Conservation (phyloP, 495 filamentous ascomycete species). For the Penicillium waksmanii region DNA sequence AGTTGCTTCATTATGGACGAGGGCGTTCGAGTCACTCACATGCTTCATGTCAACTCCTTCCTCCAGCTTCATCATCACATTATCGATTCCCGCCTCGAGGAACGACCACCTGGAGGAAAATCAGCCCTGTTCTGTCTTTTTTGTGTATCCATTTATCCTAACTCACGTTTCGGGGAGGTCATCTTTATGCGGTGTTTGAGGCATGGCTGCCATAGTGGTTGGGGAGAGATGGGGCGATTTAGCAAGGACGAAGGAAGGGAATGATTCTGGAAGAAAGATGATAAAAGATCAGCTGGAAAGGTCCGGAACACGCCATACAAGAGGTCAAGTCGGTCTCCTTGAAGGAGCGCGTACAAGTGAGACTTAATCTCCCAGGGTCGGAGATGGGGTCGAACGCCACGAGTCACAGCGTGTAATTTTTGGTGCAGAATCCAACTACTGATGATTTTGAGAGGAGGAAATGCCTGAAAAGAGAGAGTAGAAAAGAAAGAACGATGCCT, state of each 20-base stretch:
- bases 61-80: constrained; percentile 89
- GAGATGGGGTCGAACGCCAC: constrained; percentile 27
- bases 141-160: background rate
- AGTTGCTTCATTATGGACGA: background rate
- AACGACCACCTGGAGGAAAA: constrained; percentile 73
- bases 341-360: constrained; percentile 5
- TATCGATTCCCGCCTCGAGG: constrained; percentile 81
- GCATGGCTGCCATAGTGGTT: constrained; percentile 44
- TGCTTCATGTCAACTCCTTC: constrained; percentile 90
- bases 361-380: constrained; percentile 6
- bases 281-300: too few species aligned
- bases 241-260: constrained; percentile 3
- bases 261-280: background rate
- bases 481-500: background rate
- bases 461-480: background rate
- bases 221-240: constrained; percentile 8
- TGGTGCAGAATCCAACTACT: background rate
- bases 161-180: constrained; percentile 83
- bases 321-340: background rate
- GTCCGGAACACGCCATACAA: background rate
- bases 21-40: constrained; percentile 56
- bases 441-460: background rate
- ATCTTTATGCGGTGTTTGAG: constrained; percentile 70
- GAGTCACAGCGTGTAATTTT: constrained; percentile 15
- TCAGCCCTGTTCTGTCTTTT: constrained; percentile 16